phyloP scores from a whole-genome alignment of 768 basidiomycete genomes.

The Kwoniella sp. region DNA sequence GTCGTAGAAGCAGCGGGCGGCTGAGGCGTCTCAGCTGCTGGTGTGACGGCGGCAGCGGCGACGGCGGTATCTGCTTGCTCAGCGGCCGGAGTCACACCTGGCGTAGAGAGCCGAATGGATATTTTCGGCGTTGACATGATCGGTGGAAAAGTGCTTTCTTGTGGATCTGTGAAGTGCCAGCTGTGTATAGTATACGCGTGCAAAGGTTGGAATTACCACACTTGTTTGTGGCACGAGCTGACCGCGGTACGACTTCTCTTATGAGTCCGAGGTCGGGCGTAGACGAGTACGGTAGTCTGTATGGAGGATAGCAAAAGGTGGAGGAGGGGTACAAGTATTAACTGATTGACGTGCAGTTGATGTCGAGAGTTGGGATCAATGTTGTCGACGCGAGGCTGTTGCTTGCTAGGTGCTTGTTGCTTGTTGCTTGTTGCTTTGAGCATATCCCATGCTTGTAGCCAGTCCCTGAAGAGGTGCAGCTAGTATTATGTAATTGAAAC shows the following conservation, averaged over 20 bases:
- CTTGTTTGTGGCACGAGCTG: too few species aligned
- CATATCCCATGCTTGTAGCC: too few species aligned
- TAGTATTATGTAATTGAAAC: background rate
- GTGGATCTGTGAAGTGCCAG: too few species aligned
- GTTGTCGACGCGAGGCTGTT: background rate
- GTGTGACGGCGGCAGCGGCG: background rate
- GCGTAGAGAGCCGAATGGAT: constrained; percentile 42
- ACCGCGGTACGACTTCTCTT: too few species aligned
- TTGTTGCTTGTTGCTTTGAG: background rate
- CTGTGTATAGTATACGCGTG: too few species aligned
- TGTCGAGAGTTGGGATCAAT: background rate
- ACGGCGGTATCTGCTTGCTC: constrained; percentile 9
- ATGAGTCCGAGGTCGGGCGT: too few species aligned
- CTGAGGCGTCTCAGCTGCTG: background rate
- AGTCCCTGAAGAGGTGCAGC: background rate
- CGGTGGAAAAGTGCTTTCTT: background rate
- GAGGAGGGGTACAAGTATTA: background rate
- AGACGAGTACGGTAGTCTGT: background rate
- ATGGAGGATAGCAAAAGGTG: background rate
- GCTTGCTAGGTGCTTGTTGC: background rate
- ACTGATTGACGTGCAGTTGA: constrained; percentile 1
- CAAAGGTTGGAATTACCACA: too few species aligned
- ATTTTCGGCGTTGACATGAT: constrained; percentile 50
- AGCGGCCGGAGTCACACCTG: constrained; percentile 12
- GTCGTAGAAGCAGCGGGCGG: background rate